Base-by-base conservation (phyloP, 73 alveolate genomes). In the Paramecium sexaurelia region DNA sequence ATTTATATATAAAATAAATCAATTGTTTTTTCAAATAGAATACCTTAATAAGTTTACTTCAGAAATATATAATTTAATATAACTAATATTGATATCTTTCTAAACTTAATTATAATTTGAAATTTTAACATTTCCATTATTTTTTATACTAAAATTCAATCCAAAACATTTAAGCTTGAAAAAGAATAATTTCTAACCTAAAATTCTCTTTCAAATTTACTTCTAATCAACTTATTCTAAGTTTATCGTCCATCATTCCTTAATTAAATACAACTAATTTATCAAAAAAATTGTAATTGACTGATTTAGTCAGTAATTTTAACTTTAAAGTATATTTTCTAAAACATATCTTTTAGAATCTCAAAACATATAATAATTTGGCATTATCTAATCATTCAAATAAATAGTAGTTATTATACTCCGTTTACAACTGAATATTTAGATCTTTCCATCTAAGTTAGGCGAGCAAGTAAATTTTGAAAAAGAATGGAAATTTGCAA, bases 351-450 rank as follows among this genome's bases (percentile, higher is more conserved):
- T 99, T 69, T 95, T 97, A 11, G 95, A 93, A 61, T 96, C 98
- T 7, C 99, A 95, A 86, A 93, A 97, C 36, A 97, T 82, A 99
- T 99, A 97, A 95, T 93, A 96, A 78, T 96, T 95, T 20, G 94
- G 84, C 68, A 95, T 92, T 85, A 93, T 95, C 1, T 45, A 27
- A 83, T 97, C 99, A 95, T 97, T 97, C 66, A 96, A 92, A 29
- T 96, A 98, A 13, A 97, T 94, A 11, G 99, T 97, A 75, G 95
- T 20, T 96, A 89, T 95, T 96, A 92, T 78, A 97, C 69, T 85
- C 93, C 35, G 35, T 86, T 86, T 5, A 39, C 61, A 13, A 51
- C 66, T 5, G 87, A 27, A n/a, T 55, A 19, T 6, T 86, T 86
- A 9, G 93, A 84, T 85, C 94, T 95, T 85, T 94, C 97, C 6